Conservation (phyloP, 345 rosid species). For the Hypericum androsaemum region DNA sequence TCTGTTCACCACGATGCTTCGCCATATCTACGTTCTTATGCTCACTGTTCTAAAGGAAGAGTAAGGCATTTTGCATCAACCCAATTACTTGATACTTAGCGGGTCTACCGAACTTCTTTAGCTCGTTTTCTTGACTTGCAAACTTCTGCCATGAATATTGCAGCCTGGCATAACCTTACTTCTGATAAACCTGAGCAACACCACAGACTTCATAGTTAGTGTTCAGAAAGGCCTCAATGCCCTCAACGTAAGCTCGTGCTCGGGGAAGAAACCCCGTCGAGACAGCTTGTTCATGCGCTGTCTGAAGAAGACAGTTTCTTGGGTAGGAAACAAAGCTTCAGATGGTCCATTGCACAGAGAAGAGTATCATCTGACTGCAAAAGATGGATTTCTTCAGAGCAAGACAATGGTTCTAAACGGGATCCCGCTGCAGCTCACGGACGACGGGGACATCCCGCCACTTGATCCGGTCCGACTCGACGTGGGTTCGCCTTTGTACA, state of each 20-base stretch:
- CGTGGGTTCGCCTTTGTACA: conserved; percentile 37
- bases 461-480: conserved; percentile 44
- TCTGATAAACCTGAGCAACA: conserved; percentile 68
- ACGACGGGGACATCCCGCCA: conserved; percentile 43
- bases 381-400: conserved; percentile 53
- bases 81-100: neutral
- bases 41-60: conserved; percentile 91
- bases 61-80: conserved; percentile 35
- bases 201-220: conserved; percentile 38
- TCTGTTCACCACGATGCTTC: conserved; percentile 37
- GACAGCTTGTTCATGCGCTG: conserved; percentile 33
- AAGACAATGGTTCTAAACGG: conserved; percentile 70
- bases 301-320: conserved; percentile 49
- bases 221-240: conserved; percentile 38
- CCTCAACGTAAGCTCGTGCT: conserved; percentile 22
- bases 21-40: conserved; percentile 59
- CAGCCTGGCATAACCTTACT: conserved; percentile 80
- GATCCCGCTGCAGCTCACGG: conserved; percentile 42
- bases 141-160: conserved; percentile 6
- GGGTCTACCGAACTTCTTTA: neutral
- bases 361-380: conserved; percentile 83
- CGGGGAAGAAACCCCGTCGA: conserved; percentile 4
- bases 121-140: neutral
- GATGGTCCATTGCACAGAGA: conserved; percentile 43
- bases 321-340: conserved; percentile 47